These are phyloP conservation scores for Noccaea caerulescens DNA, from an alignment of 345 rosid genomes.

Conservation along the genomic window DNA sequence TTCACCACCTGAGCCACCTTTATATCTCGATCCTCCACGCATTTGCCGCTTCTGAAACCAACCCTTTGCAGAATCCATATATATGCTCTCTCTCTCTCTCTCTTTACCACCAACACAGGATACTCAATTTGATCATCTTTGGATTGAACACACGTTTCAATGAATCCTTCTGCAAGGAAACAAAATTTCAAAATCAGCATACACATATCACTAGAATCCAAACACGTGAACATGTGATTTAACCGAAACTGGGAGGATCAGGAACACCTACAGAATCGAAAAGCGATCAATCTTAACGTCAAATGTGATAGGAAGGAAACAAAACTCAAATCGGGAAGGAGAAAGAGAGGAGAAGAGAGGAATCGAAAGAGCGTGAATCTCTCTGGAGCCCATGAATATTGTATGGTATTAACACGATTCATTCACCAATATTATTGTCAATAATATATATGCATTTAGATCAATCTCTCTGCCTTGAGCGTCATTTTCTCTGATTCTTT, in stretches of 20 bases:
- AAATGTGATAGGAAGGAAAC: constrained; percentile 16
- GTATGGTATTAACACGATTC: constrained; percentile 1
- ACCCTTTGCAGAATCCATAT: constrained; percentile 81
- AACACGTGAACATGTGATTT: neutral
- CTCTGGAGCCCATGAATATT: constrained; percentile 31
- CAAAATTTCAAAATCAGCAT: constrained; percentile 1
- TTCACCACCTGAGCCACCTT: constrained; percentile 44
- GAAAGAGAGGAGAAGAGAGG: constrained; percentile 22
- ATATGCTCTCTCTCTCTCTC: neutral
- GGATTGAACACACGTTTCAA: constrained; percentile 7
- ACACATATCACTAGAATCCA: constrained; percentile 7
- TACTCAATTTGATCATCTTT: neutral
- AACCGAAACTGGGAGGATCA: neutral
- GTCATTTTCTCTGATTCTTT: constrained; percentile 35
- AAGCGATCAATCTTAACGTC: neutral
- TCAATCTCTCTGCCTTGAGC: constrained; percentile 26
- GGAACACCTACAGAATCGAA: neutral
- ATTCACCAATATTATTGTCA: neutral
- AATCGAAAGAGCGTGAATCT: constrained; percentile 37
- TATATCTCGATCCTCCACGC: constrained; percentile 50
- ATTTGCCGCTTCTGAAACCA: constrained; percentile 74
- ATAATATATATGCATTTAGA: neutral
- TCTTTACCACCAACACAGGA: neutral
- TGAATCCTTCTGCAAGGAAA: constrained; percentile 12
- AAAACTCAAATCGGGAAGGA: neutral